phyloP scores from a whole-genome alignment of 1,284 basidiomycete genomes.

The Apiotrichum gracile region DNA sequence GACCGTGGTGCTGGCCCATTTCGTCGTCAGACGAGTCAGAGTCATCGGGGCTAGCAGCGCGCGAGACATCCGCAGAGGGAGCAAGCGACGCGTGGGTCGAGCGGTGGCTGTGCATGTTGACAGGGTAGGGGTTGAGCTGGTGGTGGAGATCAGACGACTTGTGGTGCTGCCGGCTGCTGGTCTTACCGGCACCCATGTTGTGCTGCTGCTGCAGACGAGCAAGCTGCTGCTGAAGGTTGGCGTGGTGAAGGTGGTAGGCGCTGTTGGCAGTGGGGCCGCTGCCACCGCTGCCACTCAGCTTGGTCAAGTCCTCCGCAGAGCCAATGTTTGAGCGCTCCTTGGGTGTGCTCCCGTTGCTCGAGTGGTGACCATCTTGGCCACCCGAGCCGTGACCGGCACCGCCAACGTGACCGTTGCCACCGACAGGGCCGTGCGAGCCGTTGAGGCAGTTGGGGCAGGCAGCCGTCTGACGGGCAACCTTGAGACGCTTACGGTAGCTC shows the following conservation, averaged over 20 bases:
- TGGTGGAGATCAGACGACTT: constrained; percentile 10
- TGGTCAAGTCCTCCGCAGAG: constrained; percentile 32
- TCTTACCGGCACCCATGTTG: constrained; percentile 3
- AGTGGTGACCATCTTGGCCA: constrained; percentile 32
- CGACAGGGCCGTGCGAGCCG: constrained; percentile 18
- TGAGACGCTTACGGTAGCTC: constrained; percentile 49
- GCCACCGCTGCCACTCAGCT: constrained; percentile 17
- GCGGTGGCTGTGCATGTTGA: constrained; percentile 35
- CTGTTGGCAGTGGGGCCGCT: constrained; percentile 9
- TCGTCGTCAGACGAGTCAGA: constrained; percentile 45
- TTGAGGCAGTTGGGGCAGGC: constrained; percentile 46
- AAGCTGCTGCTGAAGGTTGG: constrained; percentile 34
- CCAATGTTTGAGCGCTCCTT: constrained; percentile 36
- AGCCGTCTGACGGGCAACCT: constrained; percentile 47
- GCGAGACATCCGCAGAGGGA: constrained; percentile 38
- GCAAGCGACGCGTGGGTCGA: constrained; percentile 20
- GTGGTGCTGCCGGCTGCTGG: constrained; percentile 10
- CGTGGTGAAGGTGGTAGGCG: constrained; percentile 35
- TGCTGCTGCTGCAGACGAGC: constrained; percentile 39
- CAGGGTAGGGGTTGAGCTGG: constrained; percentile 37
- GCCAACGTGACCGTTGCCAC: constrained; percentile 19
- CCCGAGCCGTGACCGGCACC: constrained; percentile 23
- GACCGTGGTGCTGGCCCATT: constrained; percentile 9
- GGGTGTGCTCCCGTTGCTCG: constrained; percentile 39
- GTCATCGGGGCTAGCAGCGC: constrained; percentile 37